Evolutionary conservation across 2,329 filamentous ascomycete genomes (phyloP).

Genomic region (Curvularia eragrostidis): DNA sequence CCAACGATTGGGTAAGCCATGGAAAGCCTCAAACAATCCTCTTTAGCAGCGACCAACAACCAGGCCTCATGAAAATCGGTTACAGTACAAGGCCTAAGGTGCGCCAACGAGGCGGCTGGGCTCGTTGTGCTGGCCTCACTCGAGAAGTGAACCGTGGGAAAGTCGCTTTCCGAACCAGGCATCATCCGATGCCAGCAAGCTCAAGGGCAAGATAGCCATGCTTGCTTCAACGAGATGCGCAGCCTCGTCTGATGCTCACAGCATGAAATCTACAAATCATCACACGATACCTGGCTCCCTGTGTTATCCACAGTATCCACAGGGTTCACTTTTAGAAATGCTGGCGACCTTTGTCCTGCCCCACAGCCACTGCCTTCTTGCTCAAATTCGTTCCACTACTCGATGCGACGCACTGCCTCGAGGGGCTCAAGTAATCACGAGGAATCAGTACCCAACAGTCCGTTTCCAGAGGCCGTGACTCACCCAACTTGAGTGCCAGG

Average conservation of each 20-base stretch:
- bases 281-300: neutral
- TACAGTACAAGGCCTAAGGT: neutral
- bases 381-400: neutral
- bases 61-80: too few species aligned
- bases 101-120: neutral
- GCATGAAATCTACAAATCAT: neutral
- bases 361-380: neutral
- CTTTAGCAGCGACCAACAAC: neutral
- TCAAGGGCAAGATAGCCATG: neutral
- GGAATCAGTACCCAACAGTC: neutral
- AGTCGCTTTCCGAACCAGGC: neutral
- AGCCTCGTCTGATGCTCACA: neutral
- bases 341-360: neutral
- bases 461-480: neutral
- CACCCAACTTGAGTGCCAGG: neutral
- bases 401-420: neutral
- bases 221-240: neutral
- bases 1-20: neutral
- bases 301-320: too few species aligned
- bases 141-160: neutral
- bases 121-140: neutral
- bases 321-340: neutral
- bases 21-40: neutral
- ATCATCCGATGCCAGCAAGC: neutral
- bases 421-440: neutral